Evolutionary conservation across 345 rosid species (phyloP).

Genomic region (Iberis pinnata): DNA sequence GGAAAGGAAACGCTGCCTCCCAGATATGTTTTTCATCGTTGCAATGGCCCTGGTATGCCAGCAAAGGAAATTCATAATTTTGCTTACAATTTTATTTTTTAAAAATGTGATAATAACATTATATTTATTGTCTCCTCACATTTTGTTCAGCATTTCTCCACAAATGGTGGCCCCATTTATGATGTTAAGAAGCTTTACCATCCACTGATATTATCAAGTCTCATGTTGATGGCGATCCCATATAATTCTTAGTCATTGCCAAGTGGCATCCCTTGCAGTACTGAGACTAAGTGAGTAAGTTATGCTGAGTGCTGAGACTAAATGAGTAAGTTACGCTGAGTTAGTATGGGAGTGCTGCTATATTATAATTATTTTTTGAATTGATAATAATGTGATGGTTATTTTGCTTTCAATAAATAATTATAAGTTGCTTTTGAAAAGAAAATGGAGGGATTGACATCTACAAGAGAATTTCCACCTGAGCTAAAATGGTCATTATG

Average conservation of each 20-base stretch:
- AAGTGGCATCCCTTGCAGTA: slow-evolving; percentile 89
- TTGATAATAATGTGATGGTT: slow-evolving; percentile 1
- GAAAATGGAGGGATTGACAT: slow-evolving; percentile 86
- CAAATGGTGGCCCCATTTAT: slow-evolving; percentile 88
- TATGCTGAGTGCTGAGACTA: no score
- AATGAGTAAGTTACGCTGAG: no score
- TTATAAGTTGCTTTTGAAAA: slow-evolving; percentile 96
- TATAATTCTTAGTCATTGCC: no score
- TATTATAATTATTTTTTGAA: not conserved
- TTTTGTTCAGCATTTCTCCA: slow-evolving; percentile 96
- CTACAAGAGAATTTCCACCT: slow-evolving; percentile 91
- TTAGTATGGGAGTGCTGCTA: not conserved
- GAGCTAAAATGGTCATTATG: slow-evolving; percentile 93
- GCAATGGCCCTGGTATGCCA: slow-evolving; percentile 80
- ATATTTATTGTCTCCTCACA: slow-evolving; percentile 49
- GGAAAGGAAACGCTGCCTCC: slow-evolving; percentile 94
- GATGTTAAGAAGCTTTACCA: slow-evolving; percentile 81
- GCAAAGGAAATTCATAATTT: no score
- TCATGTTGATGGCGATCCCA: slow-evolving; percentile 81
- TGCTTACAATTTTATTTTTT: not conserved
- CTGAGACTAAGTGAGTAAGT: slow-evolving; percentile 91
- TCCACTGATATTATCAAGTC: slow-evolving; percentile 98
- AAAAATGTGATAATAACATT: not conserved
- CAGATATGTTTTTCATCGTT: slow-evolving; percentile 91
- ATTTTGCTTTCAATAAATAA: slow-evolving; percentile 10